These are phyloP conservation scores for Yamadazyma mexicana DNA, from an alignment of 1,139 yeast genomes.

Conservation along the genomic window DNA sequence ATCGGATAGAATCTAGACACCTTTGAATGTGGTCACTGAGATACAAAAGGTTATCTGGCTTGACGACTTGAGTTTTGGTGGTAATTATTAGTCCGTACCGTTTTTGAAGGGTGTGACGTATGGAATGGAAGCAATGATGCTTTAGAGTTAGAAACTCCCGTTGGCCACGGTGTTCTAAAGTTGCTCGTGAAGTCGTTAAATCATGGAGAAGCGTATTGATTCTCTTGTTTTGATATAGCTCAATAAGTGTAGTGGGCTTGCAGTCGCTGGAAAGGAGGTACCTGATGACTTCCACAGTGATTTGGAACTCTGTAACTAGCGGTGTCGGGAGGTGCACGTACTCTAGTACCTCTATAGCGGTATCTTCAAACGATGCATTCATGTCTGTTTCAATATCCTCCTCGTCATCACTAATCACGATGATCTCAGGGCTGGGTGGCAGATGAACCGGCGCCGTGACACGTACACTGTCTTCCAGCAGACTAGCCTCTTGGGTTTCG, in stretches of 20 bases:
- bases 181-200: constrained; percentile 20
- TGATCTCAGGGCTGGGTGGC: neutral
- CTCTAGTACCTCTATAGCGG: neutral
- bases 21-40: constrained; percentile 18
- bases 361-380: too few relatives aligned
- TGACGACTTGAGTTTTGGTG: constrained; percentile 24
- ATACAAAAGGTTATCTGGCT: constrained; percentile 14
- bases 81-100: constrained; percentile 22
- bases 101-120: constrained; percentile 29
- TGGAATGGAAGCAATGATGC: constrained; percentile 28
- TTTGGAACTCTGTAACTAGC: constrained; percentile 25
- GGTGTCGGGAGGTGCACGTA: constrained; percentile 8
- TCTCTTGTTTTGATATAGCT: constrained; percentile 24
- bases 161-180: constrained; percentile 4
- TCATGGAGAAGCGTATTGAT: constrained; percentile 25
- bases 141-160: constrained; percentile 12
- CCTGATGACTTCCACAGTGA: constrained; percentile 28
- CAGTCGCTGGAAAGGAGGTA: constrained; percentile 27
- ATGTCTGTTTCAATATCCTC: neutral
- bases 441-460: too few relatives aligned
- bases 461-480: too few relatives aligned
- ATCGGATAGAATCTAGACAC: constrained; percentile 17
- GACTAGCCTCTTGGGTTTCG: too few relatives aligned
- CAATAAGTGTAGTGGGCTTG: constrained; percentile 22
- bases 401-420: constrained; percentile 3